Conservation (phyloP, 2,329 filamentous ascomycete genomes). For the Trichophaea hybrida region DNA sequence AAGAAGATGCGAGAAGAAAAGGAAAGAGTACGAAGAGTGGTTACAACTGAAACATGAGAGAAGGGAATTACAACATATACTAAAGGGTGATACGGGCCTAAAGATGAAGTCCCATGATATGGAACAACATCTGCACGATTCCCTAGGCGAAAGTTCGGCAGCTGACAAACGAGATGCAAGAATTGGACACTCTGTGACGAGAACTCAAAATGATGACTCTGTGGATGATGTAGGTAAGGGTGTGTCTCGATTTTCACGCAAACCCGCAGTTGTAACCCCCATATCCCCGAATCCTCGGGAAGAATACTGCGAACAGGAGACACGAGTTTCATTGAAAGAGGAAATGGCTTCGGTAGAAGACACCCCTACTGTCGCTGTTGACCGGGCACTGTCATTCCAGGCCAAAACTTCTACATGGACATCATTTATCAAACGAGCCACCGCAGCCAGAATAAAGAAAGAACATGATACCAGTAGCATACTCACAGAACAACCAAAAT, state of each 20-base stretch:
- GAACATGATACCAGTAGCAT: constrained; percentile 34
- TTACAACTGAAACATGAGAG: constrained; percentile 44
- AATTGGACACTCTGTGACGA: constrained; percentile 4
- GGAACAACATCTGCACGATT: background rate
- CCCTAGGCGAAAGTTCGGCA: background rate
- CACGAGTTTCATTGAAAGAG: background rate
- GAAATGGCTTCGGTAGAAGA: background rate
- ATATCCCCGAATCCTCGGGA: constrained; percentile 15
- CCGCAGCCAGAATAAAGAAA: constrained; percentile 35
- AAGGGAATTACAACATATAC: background rate
- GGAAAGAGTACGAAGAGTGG: constrained; percentile 50
- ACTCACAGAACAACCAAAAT: constrained; percentile 10
- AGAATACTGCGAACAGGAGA: background rate
- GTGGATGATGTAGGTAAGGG: constrained; percentile 21
- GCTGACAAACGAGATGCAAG: background rate
- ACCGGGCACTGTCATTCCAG: constrained; percentile 22
- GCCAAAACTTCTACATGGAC: constrained; percentile 41
- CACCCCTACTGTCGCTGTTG: constrained; percentile 4
- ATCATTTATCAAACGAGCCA: constrained; percentile 59
- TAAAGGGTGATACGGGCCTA: background rate
- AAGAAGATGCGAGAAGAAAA: constrained; percentile 62
- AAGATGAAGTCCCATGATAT: background rate
- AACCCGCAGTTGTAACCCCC: constrained; percentile 16
- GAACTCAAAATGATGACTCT: constrained; percentile 23
- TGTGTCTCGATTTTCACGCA: constrained; percentile 5